Base-by-base conservation (phyloP, 495 filamentous ascomycete genomes). In the Cryomyces antarcticus region DNA sequence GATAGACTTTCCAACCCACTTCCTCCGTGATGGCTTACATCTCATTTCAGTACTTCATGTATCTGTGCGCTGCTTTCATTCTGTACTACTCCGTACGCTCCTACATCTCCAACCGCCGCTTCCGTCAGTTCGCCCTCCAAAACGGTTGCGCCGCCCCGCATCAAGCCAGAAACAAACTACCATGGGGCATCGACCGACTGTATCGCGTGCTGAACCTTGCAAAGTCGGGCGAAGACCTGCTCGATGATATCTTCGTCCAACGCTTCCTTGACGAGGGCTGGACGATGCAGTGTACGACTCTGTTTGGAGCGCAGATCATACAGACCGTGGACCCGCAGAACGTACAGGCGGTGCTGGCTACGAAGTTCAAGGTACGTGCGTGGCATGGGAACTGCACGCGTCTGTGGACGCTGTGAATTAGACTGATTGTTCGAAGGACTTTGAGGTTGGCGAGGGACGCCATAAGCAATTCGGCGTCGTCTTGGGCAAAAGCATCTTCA, bases 401-500 rank as follows among this genome's bases (percentile, higher is more conserved):
- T 24, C 17, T 24, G 2, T 24, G 17, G 17, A 24, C 17, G 17
- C 17, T 24, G 17, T 24, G 17, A 24, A 24, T 24, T 24, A 24
- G 17, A 24, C 17, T 24, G 17, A 24, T 24, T 24, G 17, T 24
- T 2, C 17, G 17, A 24, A 24, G 39, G 55, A 58, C 35, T 58
- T 52, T 28, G 38, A 42, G 12, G 50, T 36, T 7, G 42, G 53
- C 13, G 28, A 39, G 28, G n/a, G 28, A 29, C 34, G 42, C 11
- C 37, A 41, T 30, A 39, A 42, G 37, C 34, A 37, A 13, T 68
- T 76, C 35, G 52, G 53, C 17, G 62, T 68, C 7, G 47, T 78
- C 6, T 54, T 80, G 0, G 76, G 75, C 1, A 55, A 63, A 46
- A 68, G 72, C 0, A 79, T 92, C 45, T 86, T 88, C 58, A 76